Evolutionary conservation across 1,139 yeast genomes (phyloP).

Genomic region (Protomyces lactucae-debilis): DNA sequence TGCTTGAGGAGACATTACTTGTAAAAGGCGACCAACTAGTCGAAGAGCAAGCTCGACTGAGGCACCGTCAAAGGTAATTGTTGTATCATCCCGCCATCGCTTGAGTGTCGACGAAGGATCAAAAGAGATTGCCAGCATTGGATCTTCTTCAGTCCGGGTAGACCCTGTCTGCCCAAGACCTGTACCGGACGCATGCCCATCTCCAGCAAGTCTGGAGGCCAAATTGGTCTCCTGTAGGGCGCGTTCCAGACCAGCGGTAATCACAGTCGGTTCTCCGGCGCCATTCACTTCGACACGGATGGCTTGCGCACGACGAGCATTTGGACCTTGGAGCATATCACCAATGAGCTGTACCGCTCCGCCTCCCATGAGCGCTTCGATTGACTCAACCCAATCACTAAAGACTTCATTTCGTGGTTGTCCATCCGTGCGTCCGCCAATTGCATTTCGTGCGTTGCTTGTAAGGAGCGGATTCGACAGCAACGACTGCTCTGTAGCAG

Average conservation of each 20-base stretch:
- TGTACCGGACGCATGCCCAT: not conserved
- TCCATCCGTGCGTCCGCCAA: not conserved
- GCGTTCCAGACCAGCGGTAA: constrained; percentile 29
- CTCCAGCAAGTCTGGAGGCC: too few relatives aligned
- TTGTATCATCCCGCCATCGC: constrained; percentile 63
- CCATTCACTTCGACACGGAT: constrained; percentile 27
- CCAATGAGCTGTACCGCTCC: constrained; percentile 30
- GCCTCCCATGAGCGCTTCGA: constrained; percentile 29
- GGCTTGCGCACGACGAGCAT: constrained; percentile 7
- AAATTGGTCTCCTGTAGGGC: not conserved
- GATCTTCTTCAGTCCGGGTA: constrained; percentile 31
- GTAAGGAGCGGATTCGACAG: constrained; percentile 20
- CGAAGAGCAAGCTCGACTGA: constrained; percentile 45
- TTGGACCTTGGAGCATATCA: constrained; percentile 26
- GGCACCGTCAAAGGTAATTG: constrained; percentile 48
- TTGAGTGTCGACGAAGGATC: constrained; percentile 55
- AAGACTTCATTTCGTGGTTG: constrained; percentile 16
- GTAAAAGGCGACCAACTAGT: constrained; percentile 52
- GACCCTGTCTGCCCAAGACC: not conserved
- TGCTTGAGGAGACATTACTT: constrained; percentile 39
- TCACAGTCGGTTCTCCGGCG: constrained; percentile 2
- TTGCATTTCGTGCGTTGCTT: not conserved
- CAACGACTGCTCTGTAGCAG: not conserved
- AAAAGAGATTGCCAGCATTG: constrained; percentile 33
- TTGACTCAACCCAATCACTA: constrained; percentile 29